These are phyloP conservation scores for Leishmania amazonensis DNA, from an alignment of 208 protist species.

Conservation along the genomic window DNA sequence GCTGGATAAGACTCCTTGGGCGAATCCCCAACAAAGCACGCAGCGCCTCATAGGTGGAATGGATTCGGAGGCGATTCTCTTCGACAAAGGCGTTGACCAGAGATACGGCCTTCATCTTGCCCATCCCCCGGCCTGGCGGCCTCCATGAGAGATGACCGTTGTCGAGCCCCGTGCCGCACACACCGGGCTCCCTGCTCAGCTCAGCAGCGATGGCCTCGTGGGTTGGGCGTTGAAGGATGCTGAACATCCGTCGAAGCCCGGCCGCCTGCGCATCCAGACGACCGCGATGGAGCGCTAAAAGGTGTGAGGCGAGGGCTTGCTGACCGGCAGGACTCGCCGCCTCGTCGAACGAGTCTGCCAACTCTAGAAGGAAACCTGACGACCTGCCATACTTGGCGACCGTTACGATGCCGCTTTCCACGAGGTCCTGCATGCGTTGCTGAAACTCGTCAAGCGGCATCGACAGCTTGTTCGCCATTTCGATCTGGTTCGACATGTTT, in stretches of 20 bases:
- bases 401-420: conserved; percentile 31
- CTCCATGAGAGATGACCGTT: conserved; percentile 29
- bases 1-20: conserved; percentile 69
- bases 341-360: conserved; percentile 37
- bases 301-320: conserved; percentile 22
- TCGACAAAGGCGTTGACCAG: conserved; percentile 88
- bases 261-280: conserved; percentile 41
- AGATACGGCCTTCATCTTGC: conserved; percentile 62
- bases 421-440: conserved; percentile 66
- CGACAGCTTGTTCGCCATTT: conserved; percentile 55
- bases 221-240: conserved; percentile 52
- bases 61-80: conserved; percentile 69
- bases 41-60: conserved; percentile 69
- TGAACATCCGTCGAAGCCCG: conserved; percentile 55
- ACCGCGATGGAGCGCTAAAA: conserved; percentile 37
- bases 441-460: conserved; percentile 65
- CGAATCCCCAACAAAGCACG: conserved; percentile 70
- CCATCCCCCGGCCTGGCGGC: conserved; percentile 44
- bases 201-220: conserved; percentile 40
- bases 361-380: conserved; percentile 28
- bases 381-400: conserved; percentile 28
- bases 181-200: conserved; percentile 31
- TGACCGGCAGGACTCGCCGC: conserved; percentile 32
- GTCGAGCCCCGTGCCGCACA: neutral
- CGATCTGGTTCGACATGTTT: conserved; percentile 53